Evolutionary conservation across 805 yeast genomes (phyloP), one percentile per base, ranked within the genome.

Genomic region (Candida chilensis): DNA sequence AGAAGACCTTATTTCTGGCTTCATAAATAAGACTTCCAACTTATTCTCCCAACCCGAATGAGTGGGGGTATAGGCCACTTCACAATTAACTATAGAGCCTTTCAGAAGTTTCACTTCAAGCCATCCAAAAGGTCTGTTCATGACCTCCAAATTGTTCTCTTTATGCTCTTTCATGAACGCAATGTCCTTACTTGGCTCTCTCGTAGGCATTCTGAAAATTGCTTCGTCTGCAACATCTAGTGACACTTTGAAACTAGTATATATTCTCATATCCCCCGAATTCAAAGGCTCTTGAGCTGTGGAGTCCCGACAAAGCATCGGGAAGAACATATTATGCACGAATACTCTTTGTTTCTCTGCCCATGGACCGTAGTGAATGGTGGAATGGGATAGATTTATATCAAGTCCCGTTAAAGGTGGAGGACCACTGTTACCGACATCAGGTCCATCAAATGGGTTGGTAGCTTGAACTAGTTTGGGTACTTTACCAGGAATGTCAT

Each of bases 311-410:
- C 80, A 71, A 8, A 74, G 47, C 0, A 67, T 49, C 0, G 98
- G 98, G 33, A 80, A 73, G 16, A 92, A 56, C 54, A 78, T 56
- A 11, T 61, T 54, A 33, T 79, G 87, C 7, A 88, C 44, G 2
- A 76, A 69, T 2, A 63, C 64, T 12, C 95, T 51, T 50, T 92
- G 94, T 21, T 90, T 73, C 35, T 92, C 94, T 0, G 96, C 83
- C 96, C 96, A 90, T 0, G 98, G 95, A 0, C 98, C 98, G 47
- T 85, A 88, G 40, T 79, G 79, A 1, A 86, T 55, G 0, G 83
- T 76, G 0, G 86, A 75, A 32, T 71, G 67, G 2, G 69, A 62
- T 2, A 85, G 38, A 10, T 61, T 62, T 6, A 88, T 30, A 31
- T 79, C 79, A 5, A 79, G 41, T 1, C 88, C 88, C 46, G 65